Evolutionary conservation across 177 flowering plant species (phyloP).

Genomic region (Tripterygium wilfordii): DNA sequence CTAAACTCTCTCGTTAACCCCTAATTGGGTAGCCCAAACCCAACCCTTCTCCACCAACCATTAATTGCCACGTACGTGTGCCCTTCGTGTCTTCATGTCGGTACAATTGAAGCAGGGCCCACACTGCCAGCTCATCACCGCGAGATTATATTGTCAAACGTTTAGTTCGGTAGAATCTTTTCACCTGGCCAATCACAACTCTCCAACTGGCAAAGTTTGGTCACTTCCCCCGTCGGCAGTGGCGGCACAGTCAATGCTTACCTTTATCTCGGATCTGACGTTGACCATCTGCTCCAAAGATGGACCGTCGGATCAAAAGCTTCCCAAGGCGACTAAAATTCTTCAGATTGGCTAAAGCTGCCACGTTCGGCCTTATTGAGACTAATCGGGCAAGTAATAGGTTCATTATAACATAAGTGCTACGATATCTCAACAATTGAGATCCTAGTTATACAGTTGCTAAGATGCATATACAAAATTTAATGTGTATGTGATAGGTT

Average conservation of each 20-base stretch:
- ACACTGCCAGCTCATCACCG: constrained; percentile 6
- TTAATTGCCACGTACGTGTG: constrained; percentile 14
- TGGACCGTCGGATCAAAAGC: constrained; percentile 21
- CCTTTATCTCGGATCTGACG: constrained; percentile 1
- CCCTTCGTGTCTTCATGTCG: constrained; percentile 20
- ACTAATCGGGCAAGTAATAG: too few species aligned
- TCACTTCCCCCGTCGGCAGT: constrained; percentile 5
- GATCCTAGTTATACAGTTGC: too few species aligned
- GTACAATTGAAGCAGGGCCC: constrained; percentile 28
- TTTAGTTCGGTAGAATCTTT: neutral
- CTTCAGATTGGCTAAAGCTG: constrained; percentile 6
- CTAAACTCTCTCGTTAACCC: too few species aligned
- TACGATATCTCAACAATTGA: too few species aligned
- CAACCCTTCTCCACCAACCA: constrained; percentile 3
- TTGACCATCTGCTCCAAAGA: constrained; percentile 10
- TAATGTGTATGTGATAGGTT: too few species aligned
- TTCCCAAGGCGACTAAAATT: constrained; percentile 26
- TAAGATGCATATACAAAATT: too few species aligned
- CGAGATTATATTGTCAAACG: constrained; percentile 2
- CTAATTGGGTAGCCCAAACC: constrained; percentile 13
- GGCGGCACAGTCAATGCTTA: constrained; percentile 24
- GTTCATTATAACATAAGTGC: too few species aligned
- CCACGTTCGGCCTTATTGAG: too few species aligned
- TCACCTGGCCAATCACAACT: constrained; percentile 3
- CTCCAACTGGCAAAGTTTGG: constrained; percentile 18